phyloP scores from a whole-genome alignment of 2,329 filamentous ascomycete species.

The Rhynchosporium secalis region DNA sequence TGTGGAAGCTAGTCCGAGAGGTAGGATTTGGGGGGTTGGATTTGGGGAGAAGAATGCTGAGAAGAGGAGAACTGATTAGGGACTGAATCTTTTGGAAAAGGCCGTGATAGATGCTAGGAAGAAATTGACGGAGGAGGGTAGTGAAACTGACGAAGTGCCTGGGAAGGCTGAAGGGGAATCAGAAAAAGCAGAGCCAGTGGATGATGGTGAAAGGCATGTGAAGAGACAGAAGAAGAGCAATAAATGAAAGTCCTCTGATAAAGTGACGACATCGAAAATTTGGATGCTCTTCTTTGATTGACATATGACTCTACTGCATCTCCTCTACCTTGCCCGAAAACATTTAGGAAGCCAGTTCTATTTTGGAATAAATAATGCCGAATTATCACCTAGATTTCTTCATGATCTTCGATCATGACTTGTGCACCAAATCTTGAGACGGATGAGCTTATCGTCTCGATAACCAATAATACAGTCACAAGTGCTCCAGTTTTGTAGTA shows the following conservation, averaged over 20 bases:
- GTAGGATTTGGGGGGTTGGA: conserved; percentile 67
- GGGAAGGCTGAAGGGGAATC: neutral
- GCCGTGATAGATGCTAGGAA: conserved; percentile 60
- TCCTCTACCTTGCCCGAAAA: neutral
- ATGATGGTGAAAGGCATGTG: neutral
- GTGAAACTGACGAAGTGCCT: neutral
- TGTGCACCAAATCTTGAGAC: too few species aligned
- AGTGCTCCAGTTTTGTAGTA: neutral
- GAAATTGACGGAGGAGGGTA: conserved; percentile 44
- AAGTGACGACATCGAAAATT: neutral
- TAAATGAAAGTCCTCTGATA: neutral
- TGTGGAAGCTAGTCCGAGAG: conserved; percentile 61
- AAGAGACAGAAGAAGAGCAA: conserved; percentile 9
- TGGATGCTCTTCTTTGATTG: neutral
- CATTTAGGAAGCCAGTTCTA: too few species aligned
- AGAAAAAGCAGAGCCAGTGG: neutral
- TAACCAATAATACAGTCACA: neutral
- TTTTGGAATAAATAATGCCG: too few species aligned
- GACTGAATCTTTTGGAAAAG: conserved; percentile 63
- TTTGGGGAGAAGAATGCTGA: conserved; percentile 54
- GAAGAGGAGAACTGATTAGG: conserved; percentile 53
- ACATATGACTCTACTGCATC: neutral
- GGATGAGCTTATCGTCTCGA: too few species aligned
- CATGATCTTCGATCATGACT: too few species aligned
- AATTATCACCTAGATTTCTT: too few species aligned